These are phyloP conservation scores for Hericium coralloides DNA, from an alignment of 768 basidiomycete genomes.

Conservation along the genomic window DNA sequence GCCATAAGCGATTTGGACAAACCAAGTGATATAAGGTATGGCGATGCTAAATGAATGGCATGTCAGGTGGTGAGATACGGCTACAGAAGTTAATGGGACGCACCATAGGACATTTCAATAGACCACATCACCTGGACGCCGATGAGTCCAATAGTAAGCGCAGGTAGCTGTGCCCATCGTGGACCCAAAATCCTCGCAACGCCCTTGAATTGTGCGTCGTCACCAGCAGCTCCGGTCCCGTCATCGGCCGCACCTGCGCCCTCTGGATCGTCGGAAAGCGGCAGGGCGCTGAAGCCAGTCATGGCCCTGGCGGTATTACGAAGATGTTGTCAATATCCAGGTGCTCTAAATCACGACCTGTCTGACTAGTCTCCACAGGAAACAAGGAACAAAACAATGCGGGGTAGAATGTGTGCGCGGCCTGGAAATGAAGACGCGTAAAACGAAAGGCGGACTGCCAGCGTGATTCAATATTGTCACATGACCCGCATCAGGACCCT, in stretches of 20 bases:
- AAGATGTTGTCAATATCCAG: too few species aligned
- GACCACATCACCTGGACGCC: constrained; percentile 91
- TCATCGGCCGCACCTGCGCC: constrained; percentile 24
- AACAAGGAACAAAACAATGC: too few species aligned
- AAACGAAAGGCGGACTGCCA: too few species aligned
- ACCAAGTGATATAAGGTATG: constrained; percentile 85
- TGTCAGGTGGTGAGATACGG: not conserved
- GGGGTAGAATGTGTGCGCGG: too few species aligned
- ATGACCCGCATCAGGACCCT: too few species aligned
- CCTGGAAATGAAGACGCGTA: too few species aligned
- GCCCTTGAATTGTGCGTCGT: constrained; percentile 37
- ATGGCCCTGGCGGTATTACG: constrained; percentile 20
- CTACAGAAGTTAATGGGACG: not conserved
- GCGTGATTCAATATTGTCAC: too few species aligned
- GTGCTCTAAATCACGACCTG: too few species aligned
- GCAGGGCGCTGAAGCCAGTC: constrained; percentile 44
- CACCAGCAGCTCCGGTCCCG: constrained; percentile 24
- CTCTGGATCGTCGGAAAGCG: constrained; percentile 30
- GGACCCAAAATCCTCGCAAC: constrained; percentile 59
- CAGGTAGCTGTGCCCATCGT: constrained; percentile 53
- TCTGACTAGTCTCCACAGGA: too few species aligned
- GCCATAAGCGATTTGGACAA: constrained; percentile 82
- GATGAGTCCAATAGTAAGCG: constrained; percentile 67
- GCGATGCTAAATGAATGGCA: constrained; percentile 43
- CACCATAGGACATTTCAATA: constrained; percentile 89